A percentile compares a stretch with the other conserved stretches of the same genome.
These are phyloP conservation scores for Aspergillus sclerotioniger DNA, from an alignment of 495 filamentous ascomycete genomes.

Conservation along the genomic window DNA sequence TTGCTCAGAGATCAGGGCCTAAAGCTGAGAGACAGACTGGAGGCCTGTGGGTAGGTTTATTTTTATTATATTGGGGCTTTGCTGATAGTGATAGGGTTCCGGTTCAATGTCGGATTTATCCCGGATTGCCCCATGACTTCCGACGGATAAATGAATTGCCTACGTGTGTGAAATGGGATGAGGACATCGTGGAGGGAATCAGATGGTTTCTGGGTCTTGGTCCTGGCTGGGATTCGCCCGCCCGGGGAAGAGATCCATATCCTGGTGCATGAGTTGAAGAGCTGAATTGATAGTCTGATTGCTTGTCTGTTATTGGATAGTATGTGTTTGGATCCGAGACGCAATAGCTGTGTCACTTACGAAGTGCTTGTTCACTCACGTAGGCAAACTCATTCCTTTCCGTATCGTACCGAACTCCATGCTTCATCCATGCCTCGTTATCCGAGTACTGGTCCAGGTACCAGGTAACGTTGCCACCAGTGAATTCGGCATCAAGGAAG, in stretches of 20 bases:
- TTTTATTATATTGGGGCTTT: neutral
- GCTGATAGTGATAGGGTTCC: constrained; percentile 31
- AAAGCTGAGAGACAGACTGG: too few relatives aligned
- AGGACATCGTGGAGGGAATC: constrained; percentile 41
- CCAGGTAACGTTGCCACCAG: neutral
- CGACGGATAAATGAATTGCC: constrained; percentile 35
- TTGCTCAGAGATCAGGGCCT: constrained; percentile 48
- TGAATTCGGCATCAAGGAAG: constrained; percentile 3
- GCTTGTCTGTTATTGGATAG: too few relatives aligned
- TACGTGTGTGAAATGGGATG: constrained; percentile 40
- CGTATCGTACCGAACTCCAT: neutral
- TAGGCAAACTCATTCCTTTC: neutral
- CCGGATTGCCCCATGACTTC: constrained; percentile 49
- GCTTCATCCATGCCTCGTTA: neutral
- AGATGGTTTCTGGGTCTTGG: constrained; percentile 20
- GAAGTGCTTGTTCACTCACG: neutral
- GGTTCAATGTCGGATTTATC: constrained; percentile 41
- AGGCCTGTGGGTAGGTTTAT: constrained; percentile 40
- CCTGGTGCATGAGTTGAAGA: neutral
- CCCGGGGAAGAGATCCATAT: neutral
- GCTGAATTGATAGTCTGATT: too few relatives aligned
- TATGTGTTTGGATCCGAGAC: too few relatives aligned
- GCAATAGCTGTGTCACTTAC: neutral
- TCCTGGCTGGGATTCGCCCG: too few relatives aligned
- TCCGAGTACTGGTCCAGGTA: constrained; percentile 1